A percentile compares a stretch with the other conserved stretches of the same genome.
Conservation (phyloP, 495 filamentous ascomycete species). For the Aspergillus conjunctus region DNA sequence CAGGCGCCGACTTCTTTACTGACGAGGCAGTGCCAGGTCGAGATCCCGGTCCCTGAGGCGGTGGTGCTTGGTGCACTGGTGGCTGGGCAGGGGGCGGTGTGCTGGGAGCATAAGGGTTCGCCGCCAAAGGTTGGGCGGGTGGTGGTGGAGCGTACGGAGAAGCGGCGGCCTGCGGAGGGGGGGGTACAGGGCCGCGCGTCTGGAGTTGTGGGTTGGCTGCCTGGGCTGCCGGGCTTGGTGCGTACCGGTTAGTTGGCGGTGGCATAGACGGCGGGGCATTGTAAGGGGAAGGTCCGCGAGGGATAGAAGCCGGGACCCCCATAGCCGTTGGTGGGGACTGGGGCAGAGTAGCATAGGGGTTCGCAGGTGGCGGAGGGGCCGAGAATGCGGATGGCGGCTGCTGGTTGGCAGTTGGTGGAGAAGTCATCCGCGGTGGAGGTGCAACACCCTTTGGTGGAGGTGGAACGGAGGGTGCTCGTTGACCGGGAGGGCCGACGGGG, state of each 20-base stretch:
- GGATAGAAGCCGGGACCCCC: constrained; percentile 56
- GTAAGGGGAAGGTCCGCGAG: constrained; percentile 83
- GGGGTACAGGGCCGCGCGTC: constrained; percentile 46
- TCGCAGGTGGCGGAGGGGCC: constrained; percentile 60
- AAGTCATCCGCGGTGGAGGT: constrained; percentile 57
- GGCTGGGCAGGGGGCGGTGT: constrained; percentile 34
- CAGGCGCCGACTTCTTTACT: constrained; percentile 47
- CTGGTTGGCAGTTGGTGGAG: constrained; percentile 46
- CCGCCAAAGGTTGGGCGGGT: constrained; percentile 39
- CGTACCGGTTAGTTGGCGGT: constrained; percentile 80
- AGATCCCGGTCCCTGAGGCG: constrained; percentile 43
- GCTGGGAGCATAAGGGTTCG: constrained; percentile 51
- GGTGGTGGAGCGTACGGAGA: constrained; percentile 63
- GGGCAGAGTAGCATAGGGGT: constrained; percentile 66
- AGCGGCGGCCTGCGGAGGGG: constrained; percentile 52
- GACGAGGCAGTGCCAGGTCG: constrained; percentile 56
- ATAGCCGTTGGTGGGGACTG: constrained; percentile 42
- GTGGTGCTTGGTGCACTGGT: constrained; percentile 49
- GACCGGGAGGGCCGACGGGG: constrained; percentile 34
- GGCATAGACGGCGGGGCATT: constrained; percentile 76
- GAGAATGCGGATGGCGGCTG: constrained; percentile 45
- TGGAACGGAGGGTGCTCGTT: constrained; percentile 54
- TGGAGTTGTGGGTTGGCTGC: constrained; percentile 46
- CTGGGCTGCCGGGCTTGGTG: constrained; percentile 72
- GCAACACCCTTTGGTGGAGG: constrained; percentile 54